Conservation (phyloP, 2,329 filamentous ascomycete genomes). For the Celoporthe dispersa region DNA sequence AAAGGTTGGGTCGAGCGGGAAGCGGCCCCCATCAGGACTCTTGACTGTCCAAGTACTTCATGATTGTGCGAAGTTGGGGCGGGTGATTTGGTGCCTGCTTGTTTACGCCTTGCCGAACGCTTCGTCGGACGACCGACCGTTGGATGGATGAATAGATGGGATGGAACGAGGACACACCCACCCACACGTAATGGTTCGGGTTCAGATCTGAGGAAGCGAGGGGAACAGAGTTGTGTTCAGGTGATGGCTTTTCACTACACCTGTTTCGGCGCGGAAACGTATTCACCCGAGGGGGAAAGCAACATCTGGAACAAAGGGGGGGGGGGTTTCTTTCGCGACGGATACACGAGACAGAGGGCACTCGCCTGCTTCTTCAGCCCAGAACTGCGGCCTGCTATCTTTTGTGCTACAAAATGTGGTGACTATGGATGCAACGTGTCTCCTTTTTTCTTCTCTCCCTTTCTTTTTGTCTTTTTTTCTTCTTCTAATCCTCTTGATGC, state of each 20-base stretch:
- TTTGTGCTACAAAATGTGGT: neutral
- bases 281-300: neutral
- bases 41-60: too few relatives aligned
- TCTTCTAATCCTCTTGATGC: neutral
- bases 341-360: neutral
- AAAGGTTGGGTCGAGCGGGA: slow-evolving; percentile 3
- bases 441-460: neutral
- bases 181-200: neutral
- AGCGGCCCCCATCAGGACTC: neutral
- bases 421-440: neutral
- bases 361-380: neutral
- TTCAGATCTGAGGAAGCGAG: neutral
- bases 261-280: neutral
- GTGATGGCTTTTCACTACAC: neutral
- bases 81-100: neutral
- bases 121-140: neutral
- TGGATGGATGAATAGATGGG: neutral
- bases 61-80: too few relatives aligned
- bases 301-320: neutral
- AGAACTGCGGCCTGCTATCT: neutral
- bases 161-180: neutral
- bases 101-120: neutral
- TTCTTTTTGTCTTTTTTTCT: neutral
- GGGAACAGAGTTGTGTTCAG: neutral
- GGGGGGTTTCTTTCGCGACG: neutral